Conservation (phyloP, 2,329 filamentous ascomycete genomes). For the Davidsoniella virescens region DNA sequence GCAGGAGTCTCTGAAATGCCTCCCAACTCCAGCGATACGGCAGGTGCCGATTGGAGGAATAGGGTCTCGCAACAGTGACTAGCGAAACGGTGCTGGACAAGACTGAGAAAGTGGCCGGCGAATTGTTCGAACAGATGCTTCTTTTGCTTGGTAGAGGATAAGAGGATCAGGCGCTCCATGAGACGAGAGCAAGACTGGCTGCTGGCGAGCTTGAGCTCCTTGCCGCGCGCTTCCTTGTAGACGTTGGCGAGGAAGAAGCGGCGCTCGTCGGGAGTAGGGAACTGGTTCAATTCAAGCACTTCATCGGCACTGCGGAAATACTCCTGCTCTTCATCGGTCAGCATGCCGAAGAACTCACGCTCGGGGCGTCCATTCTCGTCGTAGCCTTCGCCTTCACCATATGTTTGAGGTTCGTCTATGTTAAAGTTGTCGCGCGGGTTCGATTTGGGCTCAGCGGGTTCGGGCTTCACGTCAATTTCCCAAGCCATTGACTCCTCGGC, state of each 20-base stretch:
- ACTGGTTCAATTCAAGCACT: slow-evolving; percentile 78
- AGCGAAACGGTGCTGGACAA: slow-evolving; percentile 90
- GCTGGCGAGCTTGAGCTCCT: slow-evolving; percentile 89
- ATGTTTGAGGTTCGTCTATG: slow-evolving; percentile 15
- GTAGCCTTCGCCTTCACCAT: slow-evolving; percentile 14
- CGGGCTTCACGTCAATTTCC: slow-evolving; percentile 9
- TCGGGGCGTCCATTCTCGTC: slow-evolving; percentile 27
- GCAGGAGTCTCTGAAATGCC: slow-evolving; percentile 26
- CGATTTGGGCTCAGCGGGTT: not conserved
- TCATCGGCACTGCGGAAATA: slow-evolving; percentile 87
- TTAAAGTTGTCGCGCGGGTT: slow-evolving; percentile 2
- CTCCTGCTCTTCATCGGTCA: slow-evolving; percentile 85
- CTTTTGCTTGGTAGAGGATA: slow-evolving; percentile 65
- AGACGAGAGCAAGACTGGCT: slow-evolving; percentile 89
- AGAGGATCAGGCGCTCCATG: slow-evolving; percentile 76
- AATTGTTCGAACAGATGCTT: slow-evolving; percentile 79
- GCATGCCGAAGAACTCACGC: slow-evolving; percentile 77
- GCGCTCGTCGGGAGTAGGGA: slow-evolving; percentile 58
- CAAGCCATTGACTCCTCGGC: slow-evolving; percentile 6
- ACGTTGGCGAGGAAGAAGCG: slow-evolving; percentile 62
- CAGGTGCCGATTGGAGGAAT: slow-evolving; percentile 66
- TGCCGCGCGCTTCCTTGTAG: slow-evolving; percentile 71
- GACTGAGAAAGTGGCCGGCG: slow-evolving; percentile 67
- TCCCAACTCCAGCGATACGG: slow-evolving; percentile 58
- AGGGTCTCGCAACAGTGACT: slow-evolving; percentile 94